Evolutionary conservation across 1,284 basidiomycete genomes (phyloP).

Genomic region (Leucoagaricus sp.): DNA sequence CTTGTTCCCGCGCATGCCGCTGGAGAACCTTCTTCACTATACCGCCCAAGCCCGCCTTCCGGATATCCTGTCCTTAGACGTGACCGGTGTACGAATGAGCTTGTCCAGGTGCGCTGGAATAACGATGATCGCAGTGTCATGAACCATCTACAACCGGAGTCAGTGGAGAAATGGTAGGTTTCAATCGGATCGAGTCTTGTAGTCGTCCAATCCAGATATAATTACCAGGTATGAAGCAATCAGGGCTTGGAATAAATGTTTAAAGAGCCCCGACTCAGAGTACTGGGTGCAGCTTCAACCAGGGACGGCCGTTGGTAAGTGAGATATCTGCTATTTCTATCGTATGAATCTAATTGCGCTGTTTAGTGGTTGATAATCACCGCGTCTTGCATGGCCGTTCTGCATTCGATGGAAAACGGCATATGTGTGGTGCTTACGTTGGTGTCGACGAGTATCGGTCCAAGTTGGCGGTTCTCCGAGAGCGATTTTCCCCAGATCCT

Average conservation of each 20-base stretch:
- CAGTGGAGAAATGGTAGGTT: constrained; percentile 72
- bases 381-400: constrained; percentile 93
- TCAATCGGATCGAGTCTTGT: not conserved
- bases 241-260: constrained; percentile 73
- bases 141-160: constrained; percentile 52
- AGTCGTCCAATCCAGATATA: constrained; percentile 18
- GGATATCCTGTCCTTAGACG: constrained; percentile 77
- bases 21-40: constrained; percentile 69
- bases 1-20: constrained; percentile 87
- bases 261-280: constrained; percentile 82
- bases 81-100: constrained; percentile 58
- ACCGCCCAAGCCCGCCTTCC: constrained; percentile 57
- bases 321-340: constrained; percentile 2
- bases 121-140: constrained; percentile 91
- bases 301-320: constrained; percentile 83
- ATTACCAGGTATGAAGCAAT: constrained; percentile 79
- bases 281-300: constrained; percentile 90
- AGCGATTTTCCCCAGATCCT: constrained; percentile 46
- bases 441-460: constrained; percentile 90
- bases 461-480: constrained; percentile 67
- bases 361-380: constrained; percentile 88
- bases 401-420: constrained; percentile 82
- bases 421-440: constrained; percentile 96
- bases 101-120: constrained; percentile 90
- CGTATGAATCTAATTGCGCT: not conserved